A percentile compares a stretch with the other conserved stretches of the same genome.
Evolutionary conservation across 306 rosid species (phyloP).

Genomic region (Quercus suber): DNA sequence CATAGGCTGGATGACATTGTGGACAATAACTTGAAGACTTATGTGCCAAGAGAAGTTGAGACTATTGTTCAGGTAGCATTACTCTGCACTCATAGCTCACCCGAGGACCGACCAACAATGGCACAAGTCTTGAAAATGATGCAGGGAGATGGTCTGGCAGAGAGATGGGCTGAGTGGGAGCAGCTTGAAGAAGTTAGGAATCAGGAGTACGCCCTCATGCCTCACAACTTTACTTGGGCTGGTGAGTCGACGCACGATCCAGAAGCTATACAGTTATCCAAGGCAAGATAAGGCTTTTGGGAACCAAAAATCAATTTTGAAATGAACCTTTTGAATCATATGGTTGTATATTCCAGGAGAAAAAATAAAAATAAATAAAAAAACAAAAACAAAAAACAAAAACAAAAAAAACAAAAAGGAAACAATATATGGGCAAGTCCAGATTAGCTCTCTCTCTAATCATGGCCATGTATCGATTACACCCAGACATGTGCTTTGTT

Average conservation of each 20-base stretch:
- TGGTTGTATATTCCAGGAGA: background rate
- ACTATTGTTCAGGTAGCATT: conserved; percentile 68
- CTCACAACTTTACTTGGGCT: conserved; percentile 73
- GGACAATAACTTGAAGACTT: conserved; percentile 61
- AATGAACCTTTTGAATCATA: background rate
- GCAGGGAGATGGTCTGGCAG: conserved; percentile 62
- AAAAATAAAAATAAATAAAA: too few relatives aligned
- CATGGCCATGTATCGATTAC: background rate
- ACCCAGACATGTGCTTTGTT: too few relatives aligned
- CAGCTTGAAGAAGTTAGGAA: conserved; percentile 59
- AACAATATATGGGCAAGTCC: background rate
- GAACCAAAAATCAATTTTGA: conserved; percentile 29
- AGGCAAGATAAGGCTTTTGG: conserved; percentile 46
- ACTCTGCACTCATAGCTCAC: conserved; percentile 70
- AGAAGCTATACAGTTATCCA: conserved; percentile 84
- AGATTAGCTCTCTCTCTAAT: background rate
- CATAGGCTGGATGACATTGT: conserved; percentile 75
- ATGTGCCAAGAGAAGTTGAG: conserved; percentile 61
- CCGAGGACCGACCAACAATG: conserved; percentile 80
- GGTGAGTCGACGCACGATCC: conserved; percentile 78
- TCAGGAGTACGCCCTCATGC: conserved; percentile 42
- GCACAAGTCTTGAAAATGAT: conserved; percentile 63
- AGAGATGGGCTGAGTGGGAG: conserved; percentile 85
- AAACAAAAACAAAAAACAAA: background rate
- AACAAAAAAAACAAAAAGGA: background rate